phyloP scores from a whole-genome alignment of 1,284 basidiomycete species.

The Marasmius sp. region DNA sequence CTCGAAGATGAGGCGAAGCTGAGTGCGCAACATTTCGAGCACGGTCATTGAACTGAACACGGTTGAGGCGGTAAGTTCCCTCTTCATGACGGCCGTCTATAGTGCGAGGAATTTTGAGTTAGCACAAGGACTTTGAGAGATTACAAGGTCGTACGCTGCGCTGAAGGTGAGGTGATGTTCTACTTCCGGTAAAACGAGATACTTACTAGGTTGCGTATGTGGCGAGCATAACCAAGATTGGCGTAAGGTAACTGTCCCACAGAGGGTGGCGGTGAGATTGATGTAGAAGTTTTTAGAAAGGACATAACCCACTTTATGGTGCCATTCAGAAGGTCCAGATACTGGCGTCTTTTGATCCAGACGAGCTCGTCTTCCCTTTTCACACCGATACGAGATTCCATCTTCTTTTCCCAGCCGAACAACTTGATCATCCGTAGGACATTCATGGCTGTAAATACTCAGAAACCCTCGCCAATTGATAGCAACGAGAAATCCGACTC shows the following conservation, averaged over 20 bases:
- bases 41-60: slow-evolving; percentile 44
- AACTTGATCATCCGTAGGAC: slow-evolving; percentile 67
- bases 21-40: slow-evolving; percentile 43
- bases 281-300: slow-evolving; percentile 2
- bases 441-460: slow-evolving; percentile 34
- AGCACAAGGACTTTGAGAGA: no score
- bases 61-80: slow-evolving; percentile 36
- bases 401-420: slow-evolving; percentile 66
- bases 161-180: neutral
- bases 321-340: slow-evolving; percentile 41
- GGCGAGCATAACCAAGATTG: slow-evolving; percentile 63
- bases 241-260: slow-evolving; percentile 52
- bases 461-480: no score
- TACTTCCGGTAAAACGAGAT: neutral
- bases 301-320: slow-evolving; percentile 42
- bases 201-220: slow-evolving; percentile 62
- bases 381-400: slow-evolving; percentile 47
- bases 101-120: slow-evolving; percentile 1
- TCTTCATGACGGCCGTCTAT: slow-evolving; percentile 38
- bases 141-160: neutral
- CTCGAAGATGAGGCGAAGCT: slow-evolving; percentile 33
- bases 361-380: slow-evolving; percentile 56
- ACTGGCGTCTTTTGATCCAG: slow-evolving; percentile 41
- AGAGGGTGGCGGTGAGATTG: neutral
- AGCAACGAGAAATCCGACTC: slow-evolving; percentile 13